Conservation (phyloP, 768 basidiomycete species). For the Leccinum longicurvipes region DNA sequence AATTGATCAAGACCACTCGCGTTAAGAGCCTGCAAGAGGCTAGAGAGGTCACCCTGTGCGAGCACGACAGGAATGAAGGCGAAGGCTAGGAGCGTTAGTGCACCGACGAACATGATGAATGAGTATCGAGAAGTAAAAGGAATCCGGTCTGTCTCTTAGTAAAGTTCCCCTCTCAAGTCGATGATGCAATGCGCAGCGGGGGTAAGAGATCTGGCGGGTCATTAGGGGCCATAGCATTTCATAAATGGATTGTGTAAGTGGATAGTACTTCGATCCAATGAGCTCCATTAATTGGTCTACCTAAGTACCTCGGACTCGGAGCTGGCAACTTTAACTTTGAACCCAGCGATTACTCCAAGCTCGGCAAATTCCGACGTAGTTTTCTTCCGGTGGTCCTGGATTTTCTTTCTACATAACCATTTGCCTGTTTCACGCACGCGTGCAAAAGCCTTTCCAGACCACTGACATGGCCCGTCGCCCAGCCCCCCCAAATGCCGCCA, state of each 20-base stretch:
- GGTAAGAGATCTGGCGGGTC: neutral
- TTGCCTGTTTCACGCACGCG: neutral
- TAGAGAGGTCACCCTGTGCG: slow-evolving; percentile 32
- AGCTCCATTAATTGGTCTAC: neutral
- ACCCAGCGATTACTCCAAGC: neutral
- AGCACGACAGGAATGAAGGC: slow-evolving; percentile 26
- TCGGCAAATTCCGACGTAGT: slow-evolving; percentile 16
- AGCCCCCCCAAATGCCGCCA: slow-evolving; percentile 51
- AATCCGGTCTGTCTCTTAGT: neutral
- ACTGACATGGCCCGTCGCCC: slow-evolving; percentile 64
- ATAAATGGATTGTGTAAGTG: neutral
- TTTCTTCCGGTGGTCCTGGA: neutral
- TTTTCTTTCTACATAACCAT: neutral
- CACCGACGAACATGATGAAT: slow-evolving; percentile 18
- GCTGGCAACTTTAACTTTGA: neutral
- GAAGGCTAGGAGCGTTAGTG: slow-evolving; percentile 8
- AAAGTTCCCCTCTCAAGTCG: neutral
- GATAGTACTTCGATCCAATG: neutral
- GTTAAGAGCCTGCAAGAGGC: slow-evolving; percentile 38
- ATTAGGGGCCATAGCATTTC: neutral
- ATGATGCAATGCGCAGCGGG: slow-evolving; percentile 29
- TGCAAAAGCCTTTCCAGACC: neutral
- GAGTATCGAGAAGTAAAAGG: neutral
- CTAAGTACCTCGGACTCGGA: no score
- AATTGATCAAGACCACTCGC: slow-evolving; percentile 41